Conservation (phyloP, 176 grass and related monocot genomes). For the Hsuehochloa calcarea region DNA sequence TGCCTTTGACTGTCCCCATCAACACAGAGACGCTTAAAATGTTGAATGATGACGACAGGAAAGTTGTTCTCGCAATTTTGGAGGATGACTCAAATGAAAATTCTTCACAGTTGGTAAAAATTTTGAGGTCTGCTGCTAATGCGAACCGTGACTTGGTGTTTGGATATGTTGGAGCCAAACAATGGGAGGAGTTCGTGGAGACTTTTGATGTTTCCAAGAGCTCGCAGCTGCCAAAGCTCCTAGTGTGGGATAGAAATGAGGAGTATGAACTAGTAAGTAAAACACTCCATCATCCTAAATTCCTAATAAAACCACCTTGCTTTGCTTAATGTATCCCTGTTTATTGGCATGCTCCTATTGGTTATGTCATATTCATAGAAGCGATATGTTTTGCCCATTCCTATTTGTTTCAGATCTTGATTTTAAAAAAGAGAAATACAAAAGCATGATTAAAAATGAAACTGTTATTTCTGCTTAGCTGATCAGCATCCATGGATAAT, state of each 20-base stretch:
- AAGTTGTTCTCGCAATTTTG: constrained; percentile 86
- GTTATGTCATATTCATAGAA: not conserved
- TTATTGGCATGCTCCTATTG: constrained; percentile 9
- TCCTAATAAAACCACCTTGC: not conserved
- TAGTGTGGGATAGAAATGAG: constrained; percentile 93
- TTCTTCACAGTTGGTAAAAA: constrained; percentile 63
- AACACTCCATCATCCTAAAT: not conserved
- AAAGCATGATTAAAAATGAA: not conserved
- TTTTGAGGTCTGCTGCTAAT: constrained; percentile 84
- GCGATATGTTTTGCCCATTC: not conserved
- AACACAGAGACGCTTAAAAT: constrained; percentile 88
- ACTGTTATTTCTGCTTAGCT: constrained; percentile 6
- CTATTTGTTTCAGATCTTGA: not conserved
- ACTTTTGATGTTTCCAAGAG: constrained; percentile 83
- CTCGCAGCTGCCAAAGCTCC: constrained; percentile 71
- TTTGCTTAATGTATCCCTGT: not conserved
- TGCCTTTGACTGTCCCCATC: constrained; percentile 86
- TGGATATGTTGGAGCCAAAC: constrained; percentile 81
- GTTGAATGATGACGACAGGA: constrained; percentile 74
- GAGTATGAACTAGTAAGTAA: constrained; percentile 83
- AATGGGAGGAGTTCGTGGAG: constrained; percentile 88
- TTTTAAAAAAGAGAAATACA: not conserved
- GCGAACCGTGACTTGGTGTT: constrained; percentile 94
- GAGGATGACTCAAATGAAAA: constrained; percentile 76
- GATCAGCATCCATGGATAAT: not conserved